These are phyloP conservation scores for Colletotrichum sp. DNA, from an alignment of 2,329 filamentous ascomycete species.

Conservation along the genomic window DNA sequence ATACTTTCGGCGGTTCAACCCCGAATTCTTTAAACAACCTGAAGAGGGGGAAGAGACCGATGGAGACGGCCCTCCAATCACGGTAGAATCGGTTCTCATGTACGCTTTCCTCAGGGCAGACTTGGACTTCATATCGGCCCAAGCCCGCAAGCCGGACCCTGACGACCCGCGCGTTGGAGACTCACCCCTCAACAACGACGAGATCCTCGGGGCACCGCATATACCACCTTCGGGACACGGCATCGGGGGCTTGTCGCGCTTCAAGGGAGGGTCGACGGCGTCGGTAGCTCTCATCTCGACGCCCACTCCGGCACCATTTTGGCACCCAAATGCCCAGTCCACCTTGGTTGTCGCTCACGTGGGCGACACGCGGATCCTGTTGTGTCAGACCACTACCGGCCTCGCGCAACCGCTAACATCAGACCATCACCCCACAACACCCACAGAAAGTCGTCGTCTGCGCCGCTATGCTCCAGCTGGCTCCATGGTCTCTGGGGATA, in stretches of 20 bases:
- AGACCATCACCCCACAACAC: conserved; percentile 91
- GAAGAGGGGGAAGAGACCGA: conserved; percentile 20
- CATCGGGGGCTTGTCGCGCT: conserved; percentile 78
- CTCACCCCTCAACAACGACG: conserved; percentile 80
- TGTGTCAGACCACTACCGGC: conserved; percentile 87
- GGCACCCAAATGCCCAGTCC: conserved; percentile 86
- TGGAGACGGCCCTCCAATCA: conserved; percentile 47
- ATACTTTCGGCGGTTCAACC: conserved; percentile 91
- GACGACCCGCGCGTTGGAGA: conserved; percentile 75
- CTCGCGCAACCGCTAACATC: conserved; percentile 81
- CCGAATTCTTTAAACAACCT: conserved; percentile 69
- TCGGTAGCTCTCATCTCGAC: conserved; percentile 91
- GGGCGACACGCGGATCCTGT: conserved; percentile 87
- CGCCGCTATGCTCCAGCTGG: conserved; percentile 79
- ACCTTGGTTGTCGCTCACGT: conserved; percentile 89
- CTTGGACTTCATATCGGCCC: conserved; percentile 89
- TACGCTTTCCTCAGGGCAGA: conserved; percentile 96
- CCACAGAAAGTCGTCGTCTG: conserved; percentile 80
- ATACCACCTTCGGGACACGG: conserved; percentile 58
- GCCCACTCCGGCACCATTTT: conserved; percentile 89
- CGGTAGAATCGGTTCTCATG: conserved; percentile 78
- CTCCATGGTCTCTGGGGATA: conserved; percentile 84
- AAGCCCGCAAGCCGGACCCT: conserved; percentile 79
- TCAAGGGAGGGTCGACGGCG: conserved; percentile 92
- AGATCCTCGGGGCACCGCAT: conserved; percentile 72